These are phyloP conservation scores for Trypanosoma boissoni DNA, from an alignment of 208 protist genomes.

Conservation along the genomic window DNA sequence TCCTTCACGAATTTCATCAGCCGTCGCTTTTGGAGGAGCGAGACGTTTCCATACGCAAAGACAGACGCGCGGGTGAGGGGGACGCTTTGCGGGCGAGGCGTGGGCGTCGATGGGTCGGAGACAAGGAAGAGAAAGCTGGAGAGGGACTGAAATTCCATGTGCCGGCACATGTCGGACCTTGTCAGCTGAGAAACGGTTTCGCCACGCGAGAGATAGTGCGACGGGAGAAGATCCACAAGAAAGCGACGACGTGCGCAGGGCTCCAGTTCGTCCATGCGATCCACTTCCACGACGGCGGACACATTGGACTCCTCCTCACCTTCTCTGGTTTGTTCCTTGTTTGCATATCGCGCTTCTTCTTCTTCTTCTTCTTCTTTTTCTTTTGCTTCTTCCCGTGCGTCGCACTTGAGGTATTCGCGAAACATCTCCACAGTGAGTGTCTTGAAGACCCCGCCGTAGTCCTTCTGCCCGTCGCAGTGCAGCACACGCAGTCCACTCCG, in stretches of 20 bases:
- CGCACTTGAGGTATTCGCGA: conserved; percentile 23
- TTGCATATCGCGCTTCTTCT: not conserved
- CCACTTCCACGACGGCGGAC: conserved; percentile 20
- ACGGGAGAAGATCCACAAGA: conserved; percentile 67
- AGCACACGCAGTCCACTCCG: conserved; percentile 84
- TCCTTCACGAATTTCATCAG: conserved; percentile 92
- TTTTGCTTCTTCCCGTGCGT: not conserved
- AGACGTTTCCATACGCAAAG: conserved; percentile 57
- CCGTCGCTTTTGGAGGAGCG: conserved; percentile 86
- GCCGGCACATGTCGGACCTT: conserved; percentile 44
- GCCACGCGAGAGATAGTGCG: conserved; percentile 54
- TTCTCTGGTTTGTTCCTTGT: too few species aligned
- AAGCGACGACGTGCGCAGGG: conserved; percentile 27
- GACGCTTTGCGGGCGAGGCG: conserved; percentile 34
- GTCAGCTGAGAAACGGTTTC: conserved; percentile 43
- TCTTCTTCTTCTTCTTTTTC: conserved; percentile 1
- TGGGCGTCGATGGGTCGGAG: conserved; percentile 14
- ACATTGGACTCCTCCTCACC: too few species aligned
- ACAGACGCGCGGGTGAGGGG: conserved; percentile 82
- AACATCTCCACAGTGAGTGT: conserved; percentile 46
- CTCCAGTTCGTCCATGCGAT: conserved; percentile 33
- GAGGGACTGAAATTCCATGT: conserved; percentile 67
- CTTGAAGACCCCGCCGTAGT: conserved; percentile 73
- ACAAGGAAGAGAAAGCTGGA: conserved; percentile 42
- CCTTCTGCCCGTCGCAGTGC: conserved; percentile 82